Base-by-base conservation (phyloP, 345 rosid genomes). In the Linum tenue region DNA sequence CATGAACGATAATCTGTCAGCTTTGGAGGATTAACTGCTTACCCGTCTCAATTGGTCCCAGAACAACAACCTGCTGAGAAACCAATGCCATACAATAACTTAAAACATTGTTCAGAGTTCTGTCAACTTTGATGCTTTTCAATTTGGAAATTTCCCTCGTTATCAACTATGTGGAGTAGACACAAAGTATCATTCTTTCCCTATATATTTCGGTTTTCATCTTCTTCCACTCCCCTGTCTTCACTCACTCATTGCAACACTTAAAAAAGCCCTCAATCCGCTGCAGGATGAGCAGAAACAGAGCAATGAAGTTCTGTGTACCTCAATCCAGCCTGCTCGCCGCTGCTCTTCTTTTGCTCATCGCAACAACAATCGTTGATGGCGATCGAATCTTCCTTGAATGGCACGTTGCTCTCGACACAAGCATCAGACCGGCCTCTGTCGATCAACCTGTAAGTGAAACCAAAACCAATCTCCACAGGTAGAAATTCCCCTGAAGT, bases 381-480 rank as follows among this genome's bases (percentile, higher is more conserved):
- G 69, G 7, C 6, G 77, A 76, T 2, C 39, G 36, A 35, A 69
- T 78, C 51, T 76, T 71, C 51, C 58, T 55, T 8, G 72, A 76
- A 16, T 81, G 82, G 82, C 55, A 70, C 10, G 82, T 78, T 4
- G 66, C 77, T 0, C 7, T 68, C 5, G 62, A 77, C 56, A 37
- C 66, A 5, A 65, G 15, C 2, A 37, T 69, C 42, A 50, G 7
- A 31, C 73, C 79, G 8, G 59, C 44, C 2, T 12, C 15, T 3
- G 17, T 4, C 0, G 67, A 65, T 38, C 79, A 80, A 56, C 77
- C 79, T 35, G 81, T 79, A 60, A 70, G 50, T 43, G 10, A 43
- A 43, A 43, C 50, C 31, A 22, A 22, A 22, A 22, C 31, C 31
- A 22, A 22, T 43, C 50, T 7, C 6, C 3, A 43, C 50, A 11